Evolutionary conservation across 2,329 filamentous ascomycete species (phyloP), one percentile per base, ranked within the genome.

Genomic region (Stagonosporopsis cucurbitacearum): DNA sequence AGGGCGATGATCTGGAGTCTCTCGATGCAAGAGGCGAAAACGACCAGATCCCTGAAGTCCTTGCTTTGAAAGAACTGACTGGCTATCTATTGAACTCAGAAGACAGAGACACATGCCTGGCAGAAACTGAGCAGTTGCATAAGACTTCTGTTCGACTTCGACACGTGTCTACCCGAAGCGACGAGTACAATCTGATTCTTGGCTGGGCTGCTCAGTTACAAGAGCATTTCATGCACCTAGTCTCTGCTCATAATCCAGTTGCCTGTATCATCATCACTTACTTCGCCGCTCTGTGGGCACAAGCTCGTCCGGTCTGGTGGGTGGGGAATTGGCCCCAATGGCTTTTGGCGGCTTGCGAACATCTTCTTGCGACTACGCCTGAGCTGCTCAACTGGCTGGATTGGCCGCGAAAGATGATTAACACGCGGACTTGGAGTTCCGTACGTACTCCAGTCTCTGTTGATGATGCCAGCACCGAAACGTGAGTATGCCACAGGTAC

Each of bases 321-420:
- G 54, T 66, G 3, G 53, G 50, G 3, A 64, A 67, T n/a, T 72
- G 70, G 69, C 71, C 71, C 4, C 51, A 64, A 35, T 64, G 67
- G 51, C 61, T 73, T 20, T 53, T 71, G 8, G 25, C 44, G 20
- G 69, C 67, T 3, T 59, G 64, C 11, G 61, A 67, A 41, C 58
- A 66, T 9, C 36, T 69, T 6, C 46, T 73, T 30, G 54, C 61
- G 23, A 54, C 56, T 20, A 67, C 60, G 11, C 68, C 70, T 6
- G 70, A 72, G 46, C 58, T 73, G 1, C 49, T 67, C 1, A 54
- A 58, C 15, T 73, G 70, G 66, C 43, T 73, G 11, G 63, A 67
- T 17, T 72, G 68, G 68, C 68, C 69, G 22, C 58, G 61, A 26
- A 50, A 59, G 8, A 57, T 67, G 17, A 62, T 70, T 1, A 46